A percentile compares a stretch with the other conserved stretches of the same genome.
Evolutionary conservation across 176 grass and related monocot species (phyloP).

Genomic region (Lolium multiflorum): DNA sequence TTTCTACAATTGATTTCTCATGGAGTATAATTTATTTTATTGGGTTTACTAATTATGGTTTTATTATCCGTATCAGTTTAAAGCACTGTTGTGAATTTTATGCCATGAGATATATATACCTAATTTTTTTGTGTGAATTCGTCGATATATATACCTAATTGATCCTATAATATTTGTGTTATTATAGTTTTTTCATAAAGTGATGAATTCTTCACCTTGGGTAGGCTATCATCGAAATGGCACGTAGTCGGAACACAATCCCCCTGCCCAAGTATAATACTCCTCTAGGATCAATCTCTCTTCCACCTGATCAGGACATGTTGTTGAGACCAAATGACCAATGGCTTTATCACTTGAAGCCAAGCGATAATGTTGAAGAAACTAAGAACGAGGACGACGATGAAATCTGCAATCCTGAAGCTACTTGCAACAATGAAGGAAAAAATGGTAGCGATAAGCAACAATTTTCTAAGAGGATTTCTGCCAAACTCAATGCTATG

Average conservation of each 20-base stretch:
- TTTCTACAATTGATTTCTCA: too few relatives aligned
- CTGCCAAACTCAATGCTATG: slow-evolving; percentile 43
- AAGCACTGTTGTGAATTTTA: neutral
- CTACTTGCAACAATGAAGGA: slow-evolving; percentile 3
- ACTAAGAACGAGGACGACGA: slow-evolving; percentile 23
- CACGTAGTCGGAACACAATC: neutral
- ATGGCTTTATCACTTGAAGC: neutral
- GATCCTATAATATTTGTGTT: neutral
- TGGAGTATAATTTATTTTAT: neutral
- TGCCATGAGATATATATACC: neutral
- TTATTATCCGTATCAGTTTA: neutral
- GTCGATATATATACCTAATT: neutral
- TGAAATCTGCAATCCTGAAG: slow-evolving; percentile 12
- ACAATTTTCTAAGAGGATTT: slow-evolving; percentile 42
- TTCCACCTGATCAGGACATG: neutral
- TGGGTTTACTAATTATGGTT: neutral
- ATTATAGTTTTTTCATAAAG: neutral
- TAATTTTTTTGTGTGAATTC: too few relatives aligned
- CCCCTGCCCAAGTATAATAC: neutral
- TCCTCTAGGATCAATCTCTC: neutral
- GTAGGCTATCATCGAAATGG: slow-evolving; percentile 6
- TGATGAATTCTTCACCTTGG: neutral
- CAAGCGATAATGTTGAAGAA: slow-evolving; percentile 28
- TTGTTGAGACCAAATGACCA: neutral
- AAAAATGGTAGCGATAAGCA: slow-evolving; percentile 23